Evolutionary conservation across 768 basidiomycete genomes (phyloP), one percentile per base, ranked within the genome.

Genomic region (Suillus cothurnatus): DNA sequence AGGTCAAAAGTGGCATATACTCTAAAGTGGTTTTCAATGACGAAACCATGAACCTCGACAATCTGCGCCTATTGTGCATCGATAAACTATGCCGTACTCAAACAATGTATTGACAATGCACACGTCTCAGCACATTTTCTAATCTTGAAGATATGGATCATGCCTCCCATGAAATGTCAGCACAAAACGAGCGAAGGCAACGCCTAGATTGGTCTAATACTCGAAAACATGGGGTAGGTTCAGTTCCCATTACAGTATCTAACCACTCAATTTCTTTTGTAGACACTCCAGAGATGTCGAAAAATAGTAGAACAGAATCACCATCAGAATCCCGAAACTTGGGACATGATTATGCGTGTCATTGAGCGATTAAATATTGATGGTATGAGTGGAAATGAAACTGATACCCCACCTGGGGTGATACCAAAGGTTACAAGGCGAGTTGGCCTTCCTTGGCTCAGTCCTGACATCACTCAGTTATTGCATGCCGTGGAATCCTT

Each of bases 301-400:
- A 26, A 60, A 56, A 63, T 68, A 4, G n/a, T 17, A 3, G 12
- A 3, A 3, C 38, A 66, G 31, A 68, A 68, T 41, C 3, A n/a
- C 19, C 61, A 39, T 9, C 14, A 8, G 31, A 58, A 68, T 55
- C 57, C 64, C 19, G n/a, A 59, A 32, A 17, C 6, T 3, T 68
- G 57, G 57, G 50, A 62, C 28, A 26, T 26, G 3, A 50, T 62
- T 28, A 1, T 1, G 5, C 28, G 45, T 8, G 47, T 62, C 4
- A 43, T 59, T 26, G 28, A 28, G 5, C 6, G 32, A 31, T 61
- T 68, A 6, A 28, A 26, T 34, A 14, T 68, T 6, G 28, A 66
- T 6, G 65, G 65, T 8, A 66, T 67, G 66, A 67, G 64, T 28
- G 53, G 53, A 28, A 61, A 67, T 23, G 28, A 67, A n/a, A 67